A percentile compares a stretch with the other conserved stretches of the same genome.
These are phyloP conservation scores for Pichia exigua DNA, from an alignment of 805 yeast species.

Conservation along the genomic window DNA sequence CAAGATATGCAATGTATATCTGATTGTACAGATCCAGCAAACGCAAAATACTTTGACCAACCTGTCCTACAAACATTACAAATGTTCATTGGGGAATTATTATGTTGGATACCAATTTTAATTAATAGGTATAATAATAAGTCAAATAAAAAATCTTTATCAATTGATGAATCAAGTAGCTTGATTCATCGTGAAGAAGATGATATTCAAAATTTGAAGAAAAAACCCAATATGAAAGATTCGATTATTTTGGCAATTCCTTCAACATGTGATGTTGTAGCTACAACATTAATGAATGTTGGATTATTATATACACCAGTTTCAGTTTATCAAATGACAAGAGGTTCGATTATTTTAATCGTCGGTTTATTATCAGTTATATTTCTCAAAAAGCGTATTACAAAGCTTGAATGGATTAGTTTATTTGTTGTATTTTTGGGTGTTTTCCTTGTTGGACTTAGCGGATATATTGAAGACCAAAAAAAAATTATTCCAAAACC, in stretches of 20 bases:
- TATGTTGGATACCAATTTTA: slow-evolving; percentile 30
- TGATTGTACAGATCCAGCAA: slow-evolving; percentile 41
- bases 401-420: slow-evolving; percentile 61
- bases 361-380: slow-evolving; percentile 65
- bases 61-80: slow-evolving; percentile 75
- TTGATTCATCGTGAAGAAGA: not conserved
- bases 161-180: not conserved
- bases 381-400: slow-evolving; percentile 48
- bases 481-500: not conserved
- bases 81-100: slow-evolving; percentile 70
- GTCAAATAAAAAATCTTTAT: not conserved
- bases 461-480: slow-evolving; percentile 40
- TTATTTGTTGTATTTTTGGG: slow-evolving; percentile 60
- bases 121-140: not conserved
- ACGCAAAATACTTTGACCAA: slow-evolving; percentile 55
- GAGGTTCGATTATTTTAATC: slow-evolving; percentile 69
- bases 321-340: slow-evolving; percentile 77
- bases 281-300: slow-evolving; percentile 69
- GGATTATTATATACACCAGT: slow-evolving; percentile 72
- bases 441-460: slow-evolving; percentile 62
- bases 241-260: slow-evolving; percentile 46
- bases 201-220: slow-evolving; percentile 1
- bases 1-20: slow-evolving; percentile 70
- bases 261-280: slow-evolving; percentile 61
- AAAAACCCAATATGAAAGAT: slow-evolving; percentile 17